phyloP scores from a whole-genome alignment of 257 asterid genomes.

The Craterostigma plantagineum region DNA sequence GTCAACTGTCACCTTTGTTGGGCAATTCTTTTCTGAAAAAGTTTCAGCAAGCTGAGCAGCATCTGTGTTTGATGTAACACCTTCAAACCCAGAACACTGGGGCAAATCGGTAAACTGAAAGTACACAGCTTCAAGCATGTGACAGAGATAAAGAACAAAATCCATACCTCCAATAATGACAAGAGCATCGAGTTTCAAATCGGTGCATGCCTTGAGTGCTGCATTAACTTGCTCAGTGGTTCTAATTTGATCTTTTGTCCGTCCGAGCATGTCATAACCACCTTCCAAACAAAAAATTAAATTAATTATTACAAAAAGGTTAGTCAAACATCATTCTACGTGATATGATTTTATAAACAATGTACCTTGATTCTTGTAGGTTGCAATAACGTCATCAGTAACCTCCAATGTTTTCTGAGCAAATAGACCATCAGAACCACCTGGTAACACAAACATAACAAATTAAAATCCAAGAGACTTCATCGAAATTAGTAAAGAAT shows the following conservation, averaged over 20 bases:
- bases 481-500: no score
- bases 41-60: conserved; percentile 99
- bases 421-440: conserved; percentile 97
- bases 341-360: neutral
- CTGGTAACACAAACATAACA: conserved; percentile 65
- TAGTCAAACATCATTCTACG: neutral
- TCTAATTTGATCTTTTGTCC: conserved; percentile 92
- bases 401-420: conserved; percentile 77
- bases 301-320: neutral
- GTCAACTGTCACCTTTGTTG: conserved; percentile 48
- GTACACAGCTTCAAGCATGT: conserved; percentile 4
- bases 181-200: conserved; percentile 74
- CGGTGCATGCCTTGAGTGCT: conserved; percentile 59
- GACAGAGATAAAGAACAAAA: conserved; percentile 7
- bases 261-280: conserved; percentile 91
- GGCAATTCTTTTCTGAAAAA: conserved; percentile 76
- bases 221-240: conserved; percentile 90
- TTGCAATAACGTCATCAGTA: conserved; percentile 60
- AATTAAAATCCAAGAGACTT: neutral
- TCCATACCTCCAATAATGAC: conserved; percentile 78
- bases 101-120: conserved; percentile 13
- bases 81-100: conserved; percentile 21
- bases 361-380: conserved; percentile 89
- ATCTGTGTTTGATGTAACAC: conserved; percentile 97
- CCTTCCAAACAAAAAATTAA: conserved; percentile 22